Base-by-base conservation (phyloP, 2,329 filamentous ascomycete genomes). In the Colletotrichum sp. region DNA sequence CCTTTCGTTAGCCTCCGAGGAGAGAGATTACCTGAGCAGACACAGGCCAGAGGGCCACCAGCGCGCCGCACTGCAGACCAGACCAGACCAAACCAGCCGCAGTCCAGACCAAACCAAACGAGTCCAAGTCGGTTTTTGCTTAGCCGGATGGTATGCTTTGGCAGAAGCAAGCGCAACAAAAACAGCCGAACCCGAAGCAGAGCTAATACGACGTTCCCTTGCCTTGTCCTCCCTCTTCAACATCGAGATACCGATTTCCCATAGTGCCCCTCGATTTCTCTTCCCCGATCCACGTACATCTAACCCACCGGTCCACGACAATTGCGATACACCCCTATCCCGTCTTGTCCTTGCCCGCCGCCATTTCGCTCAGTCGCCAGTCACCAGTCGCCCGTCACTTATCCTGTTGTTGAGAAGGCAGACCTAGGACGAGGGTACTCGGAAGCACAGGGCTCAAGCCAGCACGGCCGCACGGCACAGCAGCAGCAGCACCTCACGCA, bases 231-330 rank as follows among this genome's bases (percentile, higher is more conserved):
- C 52, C 32, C 61, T 66, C 52, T 44, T 32, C 32, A 34, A 62
- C 68, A 72, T 71, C 49, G 75, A 66, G 69, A 77, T 72, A 55
- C 71, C 75, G 74, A 78, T 78, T 75, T 73, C 68, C 66, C 68
- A 69, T 75, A 75, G 57, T 19, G 34, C 52, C 12, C 34, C 44
- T 73, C 77, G 77, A 78, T 78, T 57, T 65, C 71, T 59, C 57
- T 39, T 30, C 29, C 55, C 68, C 59, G 64, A 64, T 69, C 70
- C 73, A 64, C 70, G 70, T 69, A 27, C 64, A 69, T 62, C 39
- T 44, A 70, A 52, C 27, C 71, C 66, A 74, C 44, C 30, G 44
- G 57, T 64, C 64, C 73, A 59, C 59, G 61, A 71, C 59, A 76
- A 39, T 25, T 63, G 34, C 59, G 69, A 71, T 55, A 52, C 36